phyloP scores from a whole-genome alignment of 148 eudicot species.

The Agrostemma githago region DNA sequence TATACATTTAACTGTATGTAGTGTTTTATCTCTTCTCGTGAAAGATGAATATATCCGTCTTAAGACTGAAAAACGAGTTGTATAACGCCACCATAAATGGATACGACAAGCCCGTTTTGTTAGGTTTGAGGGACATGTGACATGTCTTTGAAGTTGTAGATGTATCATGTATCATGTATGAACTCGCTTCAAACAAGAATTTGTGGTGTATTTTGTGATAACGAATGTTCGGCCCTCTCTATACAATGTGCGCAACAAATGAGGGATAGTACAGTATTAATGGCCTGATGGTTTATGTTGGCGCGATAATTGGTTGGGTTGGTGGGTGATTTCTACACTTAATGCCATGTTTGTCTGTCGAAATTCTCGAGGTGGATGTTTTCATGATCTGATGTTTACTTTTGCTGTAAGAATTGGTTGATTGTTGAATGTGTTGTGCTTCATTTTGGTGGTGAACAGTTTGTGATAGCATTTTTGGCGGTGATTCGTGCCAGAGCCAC shows the following conservation, averaged over 20 bases:
- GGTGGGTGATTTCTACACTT: not conserved
- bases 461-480: constrained; percentile 73
- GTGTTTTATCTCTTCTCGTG: too few species aligned
- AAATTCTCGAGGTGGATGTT: too few species aligned
- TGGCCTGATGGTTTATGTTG: not conserved
- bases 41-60: too few species aligned
- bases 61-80: too few species aligned
- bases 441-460: constrained; percentile 43
- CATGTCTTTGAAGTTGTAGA: too few species aligned
- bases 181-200: too few species aligned
- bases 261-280: not conserved
- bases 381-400: not conserved
- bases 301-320: not conserved
- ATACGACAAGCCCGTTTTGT: too few species aligned
- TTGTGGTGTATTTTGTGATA: not conserved
- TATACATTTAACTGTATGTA: too few species aligned
- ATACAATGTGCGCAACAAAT: not conserved
- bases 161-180: too few species aligned
- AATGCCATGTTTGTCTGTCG: not conserved
- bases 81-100: too few species aligned
- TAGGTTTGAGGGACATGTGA: too few species aligned
- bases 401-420: not conserved
- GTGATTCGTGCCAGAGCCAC: constrained; percentile 80
- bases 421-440: not conserved
- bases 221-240: not conserved